Conservation (phyloP, 1,139 yeast species). For the Yamadazyma sp. region DNA sequence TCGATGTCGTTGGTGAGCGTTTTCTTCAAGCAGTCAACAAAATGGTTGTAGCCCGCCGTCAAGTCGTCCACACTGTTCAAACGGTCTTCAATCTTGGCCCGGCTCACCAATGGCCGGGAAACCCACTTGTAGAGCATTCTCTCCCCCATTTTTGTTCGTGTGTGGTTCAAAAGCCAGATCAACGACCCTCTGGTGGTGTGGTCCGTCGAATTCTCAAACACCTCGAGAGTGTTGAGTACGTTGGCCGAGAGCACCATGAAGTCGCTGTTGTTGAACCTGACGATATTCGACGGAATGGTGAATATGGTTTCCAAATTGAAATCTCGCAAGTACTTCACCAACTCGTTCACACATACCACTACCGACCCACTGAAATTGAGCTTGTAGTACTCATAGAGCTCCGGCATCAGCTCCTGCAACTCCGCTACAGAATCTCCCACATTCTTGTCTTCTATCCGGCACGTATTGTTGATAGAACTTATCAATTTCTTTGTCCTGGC, state of each 20-base stretch:
- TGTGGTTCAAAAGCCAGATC: constrained; percentile 76
- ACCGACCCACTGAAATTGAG: constrained; percentile 24
- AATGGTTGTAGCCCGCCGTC: constrained; percentile 39
- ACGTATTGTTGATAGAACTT: constrained; percentile 27
- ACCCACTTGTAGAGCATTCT: constrained; percentile 73
- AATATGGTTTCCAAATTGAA: constrained; percentile 63
- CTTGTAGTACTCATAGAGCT: constrained; percentile 25
- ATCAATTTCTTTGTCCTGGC: constrained; percentile 19
- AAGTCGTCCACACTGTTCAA: constrained; percentile 66
- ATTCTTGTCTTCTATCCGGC: constrained; percentile 15
- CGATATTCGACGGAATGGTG: constrained; percentile 45
- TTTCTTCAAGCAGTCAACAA: constrained; percentile 53
- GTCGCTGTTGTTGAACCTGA: constrained; percentile 47
- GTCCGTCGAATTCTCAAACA: constrained; percentile 66
- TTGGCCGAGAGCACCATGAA: constrained; percentile 71
- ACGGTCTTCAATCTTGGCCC: constrained; percentile 55
- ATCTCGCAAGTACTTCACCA: constrained; percentile 57
- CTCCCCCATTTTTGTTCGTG: constrained; percentile 75
- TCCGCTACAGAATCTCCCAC: constrained; percentile 12
- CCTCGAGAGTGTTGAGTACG: constrained; percentile 69
- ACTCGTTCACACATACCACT: constrained; percentile 45
- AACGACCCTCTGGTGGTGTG: constrained; percentile 63
- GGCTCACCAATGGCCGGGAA: constrained; percentile 62
- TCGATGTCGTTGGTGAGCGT: constrained; percentile 49
- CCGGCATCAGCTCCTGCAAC: constrained; percentile 17